These are phyloP conservation scores for Fraxinus cuspidata DNA, from an alignment of 257 asterid species.

Conservation along the genomic window DNA sequence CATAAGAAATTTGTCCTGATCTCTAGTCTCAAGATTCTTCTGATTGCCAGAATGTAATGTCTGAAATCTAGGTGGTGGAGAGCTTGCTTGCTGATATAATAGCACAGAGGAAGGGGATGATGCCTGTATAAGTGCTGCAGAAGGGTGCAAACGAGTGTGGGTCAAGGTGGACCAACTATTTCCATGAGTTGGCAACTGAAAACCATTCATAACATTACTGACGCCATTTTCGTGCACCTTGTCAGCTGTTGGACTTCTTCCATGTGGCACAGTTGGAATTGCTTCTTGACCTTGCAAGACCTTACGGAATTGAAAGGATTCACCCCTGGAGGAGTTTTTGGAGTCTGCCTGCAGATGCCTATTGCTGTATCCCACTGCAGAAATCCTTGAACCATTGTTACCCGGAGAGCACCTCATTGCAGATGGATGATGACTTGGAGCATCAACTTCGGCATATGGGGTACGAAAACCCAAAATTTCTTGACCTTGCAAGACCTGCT, in stretches of 20 bases:
- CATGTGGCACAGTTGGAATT: constrained; percentile 36
- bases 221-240: constrained; percentile 34
- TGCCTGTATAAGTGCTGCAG: constrained; percentile 34
- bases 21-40: constrained; percentile 35
- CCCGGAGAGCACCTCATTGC: constrained; percentile 51
- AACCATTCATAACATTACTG: constrained; percentile 34
- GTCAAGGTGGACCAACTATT: constrained; percentile 51
- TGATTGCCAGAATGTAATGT: constrained; percentile 28
- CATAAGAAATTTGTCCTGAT: constrained; percentile 32
- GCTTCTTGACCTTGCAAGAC: constrained; percentile 99
- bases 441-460: constrained; percentile 46
- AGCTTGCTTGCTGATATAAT: constrained; percentile 46
- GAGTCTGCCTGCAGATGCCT: constrained; percentile 40
- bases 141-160: constrained; percentile 35
- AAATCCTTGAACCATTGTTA: constrained; percentile 35
- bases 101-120: constrained; percentile 59
- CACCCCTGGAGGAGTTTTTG: constrained; percentile 41
- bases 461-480: constrained; percentile 70
- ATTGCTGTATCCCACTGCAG: constrained; percentile 32
- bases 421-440: constrained; percentile 45
- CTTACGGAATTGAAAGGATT: constrained; percentile 72
- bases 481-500: constrained; percentile 99
- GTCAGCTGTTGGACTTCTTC: constrained; percentile 41
- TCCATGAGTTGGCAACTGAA: constrained; percentile 42
- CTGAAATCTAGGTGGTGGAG: constrained; percentile 41